Evolutionary conservation across 306 rosid genomes (phyloP).

Genomic region (Prunus padus): DNA sequence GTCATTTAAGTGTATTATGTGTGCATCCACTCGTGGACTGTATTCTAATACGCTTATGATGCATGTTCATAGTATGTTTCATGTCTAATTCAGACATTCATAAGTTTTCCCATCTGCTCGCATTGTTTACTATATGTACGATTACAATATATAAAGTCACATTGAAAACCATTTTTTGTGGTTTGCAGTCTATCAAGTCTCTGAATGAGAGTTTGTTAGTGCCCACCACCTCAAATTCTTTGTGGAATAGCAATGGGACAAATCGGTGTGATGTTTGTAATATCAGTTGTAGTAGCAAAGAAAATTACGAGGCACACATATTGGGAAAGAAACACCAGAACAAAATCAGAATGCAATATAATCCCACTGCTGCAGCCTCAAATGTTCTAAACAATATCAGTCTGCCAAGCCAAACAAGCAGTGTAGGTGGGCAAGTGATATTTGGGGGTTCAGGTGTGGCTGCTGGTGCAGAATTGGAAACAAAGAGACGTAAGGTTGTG

Average conservation of each 20-base stretch:
- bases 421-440: conserved; percentile 29
- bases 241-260: conserved; percentile 32
- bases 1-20: not conserved
- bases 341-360: conserved; percentile 37
- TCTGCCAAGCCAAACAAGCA: conserved; percentile 24
- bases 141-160: not conserved
- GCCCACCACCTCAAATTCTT: conserved; percentile 36
- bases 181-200: conserved; percentile 45
- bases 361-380: conserved; percentile 26
- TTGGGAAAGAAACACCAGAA: conserved; percentile 49
- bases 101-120: not conserved
- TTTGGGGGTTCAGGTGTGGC: conserved; percentile 25
- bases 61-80: not conserved
- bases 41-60: no score
- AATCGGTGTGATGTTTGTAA: conserved; percentile 49
- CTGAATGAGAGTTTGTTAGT: conserved; percentile 32
- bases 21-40: not conserved
- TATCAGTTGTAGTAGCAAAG: conserved; percentile 42
- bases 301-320: conserved; percentile 45
- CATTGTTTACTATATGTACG: not conserved
- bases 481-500: conserved; percentile 43
- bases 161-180: conserved; percentile 14
- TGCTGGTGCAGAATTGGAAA: conserved; percentile 31
- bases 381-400: conserved; percentile 15
- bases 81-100: not conserved